Percentiles rank a stretch among this genome's conserved stretches.
phyloP scores from a whole-genome alignment of 768 basidiomycete genomes.

The Lyophyllum decastes region DNA sequence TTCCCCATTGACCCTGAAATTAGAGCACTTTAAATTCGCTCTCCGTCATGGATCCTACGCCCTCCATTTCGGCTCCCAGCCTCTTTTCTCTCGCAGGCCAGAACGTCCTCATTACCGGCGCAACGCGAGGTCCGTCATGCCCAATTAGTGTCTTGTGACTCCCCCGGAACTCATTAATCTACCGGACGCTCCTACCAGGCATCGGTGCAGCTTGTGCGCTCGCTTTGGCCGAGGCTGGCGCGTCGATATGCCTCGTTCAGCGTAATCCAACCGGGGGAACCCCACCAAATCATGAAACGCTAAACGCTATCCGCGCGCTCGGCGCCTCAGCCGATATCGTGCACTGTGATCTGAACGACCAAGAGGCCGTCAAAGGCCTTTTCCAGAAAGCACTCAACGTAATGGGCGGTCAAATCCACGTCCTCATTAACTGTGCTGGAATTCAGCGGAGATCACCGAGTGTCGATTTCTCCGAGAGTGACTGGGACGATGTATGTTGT shows the following conservation, averaged over 20 bases:
- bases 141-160: constrained; percentile 10
- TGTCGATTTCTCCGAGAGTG: constrained; percentile 62
- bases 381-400: constrained; percentile 42
- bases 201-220: constrained; percentile 54
- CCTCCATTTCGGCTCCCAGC: constrained; percentile 44
- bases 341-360: constrained; percentile 42
- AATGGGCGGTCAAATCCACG: constrained; percentile 46
- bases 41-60: constrained; percentile 66
- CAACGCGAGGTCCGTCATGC: constrained; percentile 59
- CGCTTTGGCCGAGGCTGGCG: constrained; percentile 51
- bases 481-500: constrained; percentile 62
- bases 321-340: constrained; percentile 33
- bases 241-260: constrained; percentile 46
- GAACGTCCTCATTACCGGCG: constrained; percentile 80
- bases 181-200: constrained; percentile 26
- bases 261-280: constrained; percentile 26
- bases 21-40: constrained; percentile 7
- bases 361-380: constrained; percentile 38
- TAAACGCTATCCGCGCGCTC: constrained; percentile 32
- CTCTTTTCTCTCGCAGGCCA: constrained; percentile 71
- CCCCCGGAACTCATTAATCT: not conserved
- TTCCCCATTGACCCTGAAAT: not conserved
- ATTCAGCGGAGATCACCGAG: constrained; percentile 60
- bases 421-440: constrained; percentile 74
- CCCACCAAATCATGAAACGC: constrained; percentile 29